Conservation (phyloP, 495 filamentous ascomycete species). For the Aspergillus homomorphus region DNA sequence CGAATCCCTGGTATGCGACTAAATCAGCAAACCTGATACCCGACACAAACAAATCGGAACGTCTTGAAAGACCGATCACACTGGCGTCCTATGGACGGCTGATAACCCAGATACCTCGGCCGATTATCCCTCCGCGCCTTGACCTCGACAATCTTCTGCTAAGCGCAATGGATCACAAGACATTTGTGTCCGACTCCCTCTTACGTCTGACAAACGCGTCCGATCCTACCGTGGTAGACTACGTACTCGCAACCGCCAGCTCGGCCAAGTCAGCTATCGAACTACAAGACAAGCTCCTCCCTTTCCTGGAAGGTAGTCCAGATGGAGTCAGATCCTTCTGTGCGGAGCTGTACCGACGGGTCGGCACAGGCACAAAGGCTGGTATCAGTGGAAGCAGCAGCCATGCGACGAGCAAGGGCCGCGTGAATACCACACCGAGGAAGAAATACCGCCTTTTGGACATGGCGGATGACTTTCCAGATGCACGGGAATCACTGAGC, state of each 20-base stretch:
- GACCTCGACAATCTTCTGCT: neutral
- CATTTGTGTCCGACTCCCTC: conserved; percentile 47
- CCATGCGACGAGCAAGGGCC: conserved; percentile 15
- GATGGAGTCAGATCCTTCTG: conserved; percentile 51
- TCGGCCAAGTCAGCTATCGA: conserved; percentile 51
- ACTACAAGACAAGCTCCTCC: conserved; percentile 51
- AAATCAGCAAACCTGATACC: neutral
- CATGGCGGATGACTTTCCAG: conserved; percentile 69
- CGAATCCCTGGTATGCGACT: neutral
- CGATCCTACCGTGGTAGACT: conserved; percentile 60
- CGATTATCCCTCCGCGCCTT: conserved; percentile 1
- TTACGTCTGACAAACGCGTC: conserved; percentile 56
- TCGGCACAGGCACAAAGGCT: conserved; percentile 28
- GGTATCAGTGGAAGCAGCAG: conserved; percentile 6
- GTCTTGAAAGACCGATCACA: too few species aligned
- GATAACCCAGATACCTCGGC: neutral
- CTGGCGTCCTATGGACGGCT: neutral
- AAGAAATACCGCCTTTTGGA: conserved; percentile 80
- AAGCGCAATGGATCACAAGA: conserved; percentile 37
- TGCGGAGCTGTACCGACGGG: conserved; percentile 49
- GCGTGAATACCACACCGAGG: conserved; percentile 26
- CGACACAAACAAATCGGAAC: neutral
- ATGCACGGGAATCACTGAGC: conserved; percentile 35
- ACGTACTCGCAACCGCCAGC: conserved; percentile 57
- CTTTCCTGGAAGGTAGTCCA: conserved; percentile 53